Evolutionary conservation across 1,139 yeast genomes (phyloP), one percentile per base, ranked within the genome.

Genomic region (Yamadazyma kanchanaburiensis): DNA sequence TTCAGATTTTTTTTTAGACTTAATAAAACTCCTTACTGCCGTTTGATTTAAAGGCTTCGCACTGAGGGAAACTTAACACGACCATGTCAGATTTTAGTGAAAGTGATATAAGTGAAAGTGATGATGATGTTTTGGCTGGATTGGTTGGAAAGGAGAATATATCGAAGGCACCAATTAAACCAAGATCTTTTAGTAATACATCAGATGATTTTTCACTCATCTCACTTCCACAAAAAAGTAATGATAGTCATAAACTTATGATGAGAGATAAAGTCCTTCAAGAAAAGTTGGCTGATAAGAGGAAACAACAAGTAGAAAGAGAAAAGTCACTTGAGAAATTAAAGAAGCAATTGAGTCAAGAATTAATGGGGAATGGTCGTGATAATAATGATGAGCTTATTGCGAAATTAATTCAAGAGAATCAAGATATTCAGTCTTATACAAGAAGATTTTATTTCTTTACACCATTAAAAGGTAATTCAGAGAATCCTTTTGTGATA

Each of bases 331-430:
- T 39, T 4, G 30, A 30, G 28, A 31, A 9, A 7, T 18, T 28
- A n/a, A 22, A 43, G 26, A 25, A 28, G 3, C 26, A 33, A 19
- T 24, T 59, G 9, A 13, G 52, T 16, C 30, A 21, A 2, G 65
- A 58, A 37, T 45, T 60, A 34, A 50, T 48, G 34, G 59, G 57
- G 31, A 55, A 57, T 34, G 65, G 66, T 8, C 38, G 21, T 14
- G 17, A 22, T 24, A 4, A 3, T 12, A 12, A 17, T 18, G 16
- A 25, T 3, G 13, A 13, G 10, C 19, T 38, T 4, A 31, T 45
- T 16, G 49, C 45, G 3, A 30, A 28, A 9, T 35, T 48, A 27
- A 29, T 46, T 5, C 26, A 28, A 5, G 30, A 32, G 17, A 27
- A 25, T 9, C n/a, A 24, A 3, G 27, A 30, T 20, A 13, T 32